These are phyloP conservation scores for Conidiobolus incongruus DNA, from an alignment of 371 early-diverging fungal species.

Conservation along the genomic window DNA sequence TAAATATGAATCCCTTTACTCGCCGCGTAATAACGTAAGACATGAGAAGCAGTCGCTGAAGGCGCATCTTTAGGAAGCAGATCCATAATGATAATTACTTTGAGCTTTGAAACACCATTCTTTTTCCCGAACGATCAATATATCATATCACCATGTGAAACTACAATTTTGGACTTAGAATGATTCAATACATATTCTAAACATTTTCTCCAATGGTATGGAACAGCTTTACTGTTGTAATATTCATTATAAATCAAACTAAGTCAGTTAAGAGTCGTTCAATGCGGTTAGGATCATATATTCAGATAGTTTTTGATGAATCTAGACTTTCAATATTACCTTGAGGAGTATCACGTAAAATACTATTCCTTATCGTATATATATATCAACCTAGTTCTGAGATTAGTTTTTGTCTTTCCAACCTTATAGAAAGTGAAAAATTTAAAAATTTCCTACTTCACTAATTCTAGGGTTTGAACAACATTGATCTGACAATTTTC, in stretches of 20 bases:
- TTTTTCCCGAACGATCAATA: conserved; percentile 25
- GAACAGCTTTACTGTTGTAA: conserved; percentile 56
- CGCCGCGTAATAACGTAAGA: conserved; percentile 21
- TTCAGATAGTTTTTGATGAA: conserved; percentile 20
- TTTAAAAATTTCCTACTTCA: no score
- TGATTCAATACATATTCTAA: conserved; percentile 49
- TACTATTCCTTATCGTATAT: no score
- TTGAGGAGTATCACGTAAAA: no score
- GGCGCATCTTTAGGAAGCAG: conserved; percentile 5
- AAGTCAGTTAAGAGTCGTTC: conserved; percentile 77
- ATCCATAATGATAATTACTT: conserved; percentile 61
- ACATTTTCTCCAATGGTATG: conserved; percentile 59
- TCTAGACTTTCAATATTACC: no score
- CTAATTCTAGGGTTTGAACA: no score
- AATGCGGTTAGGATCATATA: conserved; percentile 65
- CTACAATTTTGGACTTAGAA: conserved; percentile 34
- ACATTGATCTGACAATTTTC: no score
- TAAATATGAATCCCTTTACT: conserved; percentile 20
- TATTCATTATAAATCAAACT: conserved; percentile 12
- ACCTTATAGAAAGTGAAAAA: no score
- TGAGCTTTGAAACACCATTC: conserved; percentile 26
- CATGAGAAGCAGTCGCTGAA: conserved; percentile 12
- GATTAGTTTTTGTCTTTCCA: no score
- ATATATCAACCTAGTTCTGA: no score
- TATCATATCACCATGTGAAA: conserved; percentile 40